Conservation (phyloP, 345 rosid species). For the Arabidopsis suecica region DNA sequence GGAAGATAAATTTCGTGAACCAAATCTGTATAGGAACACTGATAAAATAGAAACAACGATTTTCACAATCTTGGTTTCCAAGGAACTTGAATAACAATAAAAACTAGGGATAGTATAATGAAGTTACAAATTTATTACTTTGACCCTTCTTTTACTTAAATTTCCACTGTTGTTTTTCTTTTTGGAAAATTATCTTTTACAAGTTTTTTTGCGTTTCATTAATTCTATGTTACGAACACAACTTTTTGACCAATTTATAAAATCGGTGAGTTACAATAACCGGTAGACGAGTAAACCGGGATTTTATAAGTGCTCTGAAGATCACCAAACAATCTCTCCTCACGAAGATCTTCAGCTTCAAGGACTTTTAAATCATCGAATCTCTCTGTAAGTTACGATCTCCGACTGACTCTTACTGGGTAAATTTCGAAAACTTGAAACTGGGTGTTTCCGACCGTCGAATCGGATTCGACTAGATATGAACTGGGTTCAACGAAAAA, state of each 20-base stretch:
- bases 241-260: not conserved
- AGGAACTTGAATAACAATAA: too few relatives aligned
- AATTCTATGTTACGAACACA: too few relatives aligned
- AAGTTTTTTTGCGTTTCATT: too few relatives aligned
- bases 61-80: too few relatives aligned
- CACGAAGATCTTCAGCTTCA: not conserved
- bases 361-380: not conserved
- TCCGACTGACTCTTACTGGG: not conserved
- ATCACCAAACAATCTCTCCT: not conserved
- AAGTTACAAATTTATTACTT: too few relatives aligned
- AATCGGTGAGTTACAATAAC: constrained; percentile 2
- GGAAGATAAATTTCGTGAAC: too few relatives aligned
- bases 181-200: too few relatives aligned
- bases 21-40: too few relatives aligned
- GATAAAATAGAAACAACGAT: too few relatives aligned
- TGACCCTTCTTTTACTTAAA: too few relatives aligned
- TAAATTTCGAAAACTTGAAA: not conserved
- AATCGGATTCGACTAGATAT: constrained; percentile 49
- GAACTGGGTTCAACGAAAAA: constrained; percentile 97
- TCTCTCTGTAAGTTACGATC: constrained; percentile 4
- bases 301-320: not conserved
- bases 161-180: too few relatives aligned
- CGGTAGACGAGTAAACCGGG: not conserved
- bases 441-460: not conserved
- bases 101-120: too few relatives aligned